Base-by-base conservation (phyloP, 148 eudicot genomes). In the Beta vulgaris region DNA sequence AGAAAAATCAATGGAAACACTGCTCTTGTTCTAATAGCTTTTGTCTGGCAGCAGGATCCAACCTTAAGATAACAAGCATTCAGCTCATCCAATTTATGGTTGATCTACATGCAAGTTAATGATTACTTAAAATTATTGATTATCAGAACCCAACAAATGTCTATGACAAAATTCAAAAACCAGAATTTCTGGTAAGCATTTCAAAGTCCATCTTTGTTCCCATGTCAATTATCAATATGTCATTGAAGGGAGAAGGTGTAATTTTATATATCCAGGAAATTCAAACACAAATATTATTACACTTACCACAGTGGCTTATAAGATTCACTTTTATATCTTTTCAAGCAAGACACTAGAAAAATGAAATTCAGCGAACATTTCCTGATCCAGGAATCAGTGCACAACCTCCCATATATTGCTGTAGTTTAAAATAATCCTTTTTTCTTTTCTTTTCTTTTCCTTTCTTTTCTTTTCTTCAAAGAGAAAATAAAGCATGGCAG, bases 1-100 rank as follows among this genome's bases (percentile, higher is more conserved):
- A 46, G 40, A 63, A 44, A 51, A 35, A 74, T 29, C 35, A 74
- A 35, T 25, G 63, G 13, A 46, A 63, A 31, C 76, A 62, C 13
- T 15, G 8, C 13, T 35, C 19, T 57, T 23, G 3, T n/a, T 62
- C 2, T n/a, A 16, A 23, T 29, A n/a, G 7, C 31, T 26, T 42
- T 29, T 6, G 14, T 29, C 15, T 5, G 54, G 34, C 4, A 8
- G 37, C 32, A 51, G 4, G 3, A 29, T 32, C 39, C 34, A 69
- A 8, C 31, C 58, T 25, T 19, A 69, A 29, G 40, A 49, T 21
- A 51, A 21, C 23, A 51, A 21, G 57, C 57, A 21, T 21, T 19
- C 25, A 51, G 9, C 23, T 51, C 8, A 19, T 51, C 7, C 25
- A 46, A 46, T 69, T 69, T 6, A 46, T 46, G 14, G n/a, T 16